Conservation (phyloP, 2,329 filamentous ascomycete genomes). For the Tricladium varicosporioides region DNA sequence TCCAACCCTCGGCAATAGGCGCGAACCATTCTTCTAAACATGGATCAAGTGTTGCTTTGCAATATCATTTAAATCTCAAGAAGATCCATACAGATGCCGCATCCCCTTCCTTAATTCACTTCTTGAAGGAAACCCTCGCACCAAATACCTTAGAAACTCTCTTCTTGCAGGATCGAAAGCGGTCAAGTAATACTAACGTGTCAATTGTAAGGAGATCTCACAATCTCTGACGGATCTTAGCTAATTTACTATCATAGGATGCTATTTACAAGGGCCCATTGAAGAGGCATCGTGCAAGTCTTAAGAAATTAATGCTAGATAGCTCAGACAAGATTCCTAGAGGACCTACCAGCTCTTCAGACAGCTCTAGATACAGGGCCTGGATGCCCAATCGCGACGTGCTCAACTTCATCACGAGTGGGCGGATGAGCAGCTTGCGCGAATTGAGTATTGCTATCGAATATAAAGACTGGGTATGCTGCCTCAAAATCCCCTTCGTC, state of each 20-base stretch:
- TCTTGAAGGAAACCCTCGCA: conserved; percentile 73
- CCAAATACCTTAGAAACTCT: conserved; percentile 78
- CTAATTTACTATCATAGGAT: conserved; percentile 39
- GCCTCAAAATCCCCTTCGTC: not conserved
- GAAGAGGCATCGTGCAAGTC: conserved; percentile 66
- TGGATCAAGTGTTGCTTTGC: conserved; percentile 36
- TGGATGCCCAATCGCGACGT: conserved; percentile 73
- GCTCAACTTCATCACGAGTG: conserved; percentile 71
- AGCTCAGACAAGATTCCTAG: conserved; percentile 56
- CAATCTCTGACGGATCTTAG: not conserved
- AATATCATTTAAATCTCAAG: conserved; percentile 66
- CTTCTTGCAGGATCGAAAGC: conserved; percentile 68
- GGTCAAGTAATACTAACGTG: conserved; percentile 51
- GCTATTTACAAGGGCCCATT: conserved; percentile 69
- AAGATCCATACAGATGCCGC: conserved; percentile 74
- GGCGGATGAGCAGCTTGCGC: conserved; percentile 67
- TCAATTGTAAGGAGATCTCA: conserved; percentile 43
- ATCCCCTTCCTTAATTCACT: conserved; percentile 65
- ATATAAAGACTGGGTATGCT: conserved; percentile 74
- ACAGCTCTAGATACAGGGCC: conserved; percentile 55
- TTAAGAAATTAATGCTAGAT: conserved; percentile 73
- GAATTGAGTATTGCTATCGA: conserved; percentile 73
- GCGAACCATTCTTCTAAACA: conserved; percentile 28
- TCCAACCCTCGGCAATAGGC: conserved; percentile 42
- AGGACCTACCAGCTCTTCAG: conserved; percentile 33